phyloP scores from a whole-genome alignment of 257 asterid genomes.

The Lithospermum erythrorhizon region DNA sequence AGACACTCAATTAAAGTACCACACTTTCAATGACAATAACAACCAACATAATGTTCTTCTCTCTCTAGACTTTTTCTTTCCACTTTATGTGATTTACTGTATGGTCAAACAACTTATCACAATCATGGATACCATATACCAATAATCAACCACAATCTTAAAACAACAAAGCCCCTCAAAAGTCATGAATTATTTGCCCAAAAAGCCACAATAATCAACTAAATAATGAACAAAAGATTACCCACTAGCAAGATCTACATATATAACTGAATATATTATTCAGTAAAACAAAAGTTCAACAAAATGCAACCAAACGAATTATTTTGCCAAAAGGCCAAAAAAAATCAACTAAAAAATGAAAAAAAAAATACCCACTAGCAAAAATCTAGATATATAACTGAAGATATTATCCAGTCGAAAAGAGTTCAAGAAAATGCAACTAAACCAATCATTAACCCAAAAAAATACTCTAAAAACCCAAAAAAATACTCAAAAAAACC shows the following conservation, averaged over 20 bases:
- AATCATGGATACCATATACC: constrained; percentile 36
- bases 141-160: constrained; percentile 32
- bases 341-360: constrained; percentile 2
- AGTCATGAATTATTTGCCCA: constrained; percentile 7
- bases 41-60: constrained; percentile 25
- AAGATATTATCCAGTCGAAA: no score
- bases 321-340: background rate
- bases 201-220: constrained; percentile 1
- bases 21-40: constrained; percentile 45
- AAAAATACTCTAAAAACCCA: no score
- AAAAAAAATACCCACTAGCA: constrained; percentile 2
- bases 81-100: constrained; percentile 38
- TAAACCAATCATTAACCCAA: no score
- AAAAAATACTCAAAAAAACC: no score
- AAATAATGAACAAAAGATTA: constrained; percentile 6
- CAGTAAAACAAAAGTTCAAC: constrained; percentile 5
- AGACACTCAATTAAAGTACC: constrained; percentile 19
- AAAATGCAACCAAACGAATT: constrained; percentile 1
- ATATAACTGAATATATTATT: constrained; percentile 13
- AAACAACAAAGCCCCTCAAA: no score
- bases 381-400: no score
- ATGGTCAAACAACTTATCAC: constrained; percentile 48
- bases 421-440: no score
- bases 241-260: constrained; percentile 14
- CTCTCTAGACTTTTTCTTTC: constrained; percentile 23